A percentile compares a stretch with the other conserved stretches of the same genome.
Conservation (phyloP, 805 yeast genomes). For the Starmerella khaoyaiensis region DNA sequence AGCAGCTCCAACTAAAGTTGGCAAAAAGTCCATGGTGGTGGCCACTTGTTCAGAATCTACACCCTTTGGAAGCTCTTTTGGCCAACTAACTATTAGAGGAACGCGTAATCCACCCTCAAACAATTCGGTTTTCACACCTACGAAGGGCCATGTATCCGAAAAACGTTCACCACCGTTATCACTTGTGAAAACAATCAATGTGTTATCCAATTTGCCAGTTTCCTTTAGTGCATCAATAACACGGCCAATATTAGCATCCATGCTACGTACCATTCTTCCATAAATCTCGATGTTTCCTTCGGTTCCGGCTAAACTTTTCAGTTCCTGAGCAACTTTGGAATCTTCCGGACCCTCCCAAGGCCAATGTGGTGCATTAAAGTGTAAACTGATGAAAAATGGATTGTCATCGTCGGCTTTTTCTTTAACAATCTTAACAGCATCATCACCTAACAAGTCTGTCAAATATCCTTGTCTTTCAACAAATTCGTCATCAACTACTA, state of each 20-base stretch:
- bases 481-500: constrained; percentile 19
- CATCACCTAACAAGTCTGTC: constrained; percentile 21
- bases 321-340: constrained; percentile 35
- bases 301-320: constrained; percentile 36
- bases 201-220: constrained; percentile 39
- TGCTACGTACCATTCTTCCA: constrained; percentile 51
- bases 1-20: constrained; percentile 38
- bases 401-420: constrained; percentile 29
- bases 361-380: constrained; percentile 58
- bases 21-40: constrained; percentile 50
- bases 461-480: constrained; percentile 21
- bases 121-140: constrained; percentile 42
- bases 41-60: constrained; percentile 31
- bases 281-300: constrained; percentile 43
- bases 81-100: constrained; percentile 40
- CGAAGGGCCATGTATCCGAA: constrained; percentile 42
- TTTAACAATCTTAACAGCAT: constrained; percentile 28
- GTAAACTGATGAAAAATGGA: constrained; percentile 43
- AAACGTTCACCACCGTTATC: constrained; percentile 58
- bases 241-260: constrained; percentile 42
- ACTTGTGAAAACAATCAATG: constrained; percentile 46
- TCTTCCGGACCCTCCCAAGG: constrained; percentile 45
- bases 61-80: constrained; percentile 30
- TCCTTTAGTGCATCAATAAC: constrained; percentile 34
- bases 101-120: constrained; percentile 50